Conservation (phyloP, 176 grass and related monocot genomes). For the Cenchrus fungigraminus region DNA sequence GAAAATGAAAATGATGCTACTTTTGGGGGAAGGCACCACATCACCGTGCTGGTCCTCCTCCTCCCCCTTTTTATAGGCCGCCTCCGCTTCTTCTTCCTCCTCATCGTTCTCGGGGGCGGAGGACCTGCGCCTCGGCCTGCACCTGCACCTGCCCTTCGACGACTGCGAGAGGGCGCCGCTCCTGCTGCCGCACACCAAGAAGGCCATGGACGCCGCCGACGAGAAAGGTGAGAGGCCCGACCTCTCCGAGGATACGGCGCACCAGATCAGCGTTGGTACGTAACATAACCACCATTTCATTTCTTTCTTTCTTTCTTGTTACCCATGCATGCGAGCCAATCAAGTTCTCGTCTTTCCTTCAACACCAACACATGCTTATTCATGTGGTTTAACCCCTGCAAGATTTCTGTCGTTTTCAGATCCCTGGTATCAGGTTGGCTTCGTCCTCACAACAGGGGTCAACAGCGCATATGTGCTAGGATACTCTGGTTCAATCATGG, state of each 20-base stretch:
- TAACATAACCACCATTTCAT: not conserved
- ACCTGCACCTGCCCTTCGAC: not conserved
- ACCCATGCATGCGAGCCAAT: not conserved
- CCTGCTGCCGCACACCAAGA: conserved; percentile 33
- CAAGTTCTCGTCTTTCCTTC: not conserved
- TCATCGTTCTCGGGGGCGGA: not conserved
- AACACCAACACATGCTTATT: not conserved
- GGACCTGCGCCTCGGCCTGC: not conserved
- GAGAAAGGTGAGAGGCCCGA: conserved; percentile 32
- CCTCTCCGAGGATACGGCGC: conserved; percentile 49
- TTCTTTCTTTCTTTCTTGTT: not conserved
- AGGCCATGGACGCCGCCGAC: conserved; percentile 26
- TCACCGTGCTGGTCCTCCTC: not conserved
- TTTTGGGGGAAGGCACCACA: conserved; percentile 27
- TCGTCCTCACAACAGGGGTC: conserved; percentile 88
- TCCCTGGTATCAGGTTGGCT: conserved; percentile 98
- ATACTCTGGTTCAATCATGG: conserved; percentile 87
- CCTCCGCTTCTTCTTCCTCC: not conserved
- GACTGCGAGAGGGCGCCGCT: not conserved
- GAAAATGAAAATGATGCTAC: conserved; percentile 6
- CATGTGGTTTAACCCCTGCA: conserved; percentile 13
- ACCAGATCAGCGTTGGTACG: conserved; percentile 64
- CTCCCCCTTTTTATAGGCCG: conserved; percentile 35
- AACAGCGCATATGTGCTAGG: conserved; percentile 97
- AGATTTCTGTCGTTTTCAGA: conserved; percentile 57